Evolutionary conservation across 139 green algal species (phyloP), one percentile per base, ranked within the genome.

Genomic region (Chlamydomonas schloesseri): DNA sequence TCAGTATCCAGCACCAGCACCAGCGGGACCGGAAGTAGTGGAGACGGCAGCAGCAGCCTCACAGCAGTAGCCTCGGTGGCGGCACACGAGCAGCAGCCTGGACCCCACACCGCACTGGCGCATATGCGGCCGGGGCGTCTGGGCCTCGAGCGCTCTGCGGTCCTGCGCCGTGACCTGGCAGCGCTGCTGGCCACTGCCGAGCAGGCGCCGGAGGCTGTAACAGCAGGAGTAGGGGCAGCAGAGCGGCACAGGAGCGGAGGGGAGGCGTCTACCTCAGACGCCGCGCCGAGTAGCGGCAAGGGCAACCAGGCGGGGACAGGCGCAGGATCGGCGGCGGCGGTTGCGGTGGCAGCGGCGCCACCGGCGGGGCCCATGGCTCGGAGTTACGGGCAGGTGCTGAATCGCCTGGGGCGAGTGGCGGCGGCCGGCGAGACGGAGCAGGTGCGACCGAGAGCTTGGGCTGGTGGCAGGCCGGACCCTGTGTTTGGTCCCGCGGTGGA

Each of bases 121-220:
- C 81, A 68, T 2, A 55, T 87, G 68, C 33, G 8, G 24, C 81
- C 68, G 5, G 81, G 81, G 21, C 2, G 23, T 1, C 50, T 85
- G 55, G 81, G 81, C 4, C 81, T 87, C 69, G 69, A 87, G 69
- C 68, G 81, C n/a, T 73, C 69, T 21, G 34, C 69, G 0, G 81
- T 69, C 4, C 36, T 87, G 9, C 15, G 17, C 21, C 1, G 9
- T 23, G 81, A 87, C 81, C 53, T 79, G 34, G 26, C 34, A 20
- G 69, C 69, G 28, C 81, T 87, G 23, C 46, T 28, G 20, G 37
- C 37, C 6, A 64, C 76, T 8, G 36, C 36, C 60, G 37, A 23
- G 64, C 13, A 33, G 64, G 64, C 13, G 64, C 23, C 26, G 71
- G 31, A n/a, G 24, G 31, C n/a, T 29, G 31, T 15, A n/a, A n/a